phyloP scores from a whole-genome alignment of 2,329 filamentous ascomycete species.

The Penicillium sp. region DNA sequence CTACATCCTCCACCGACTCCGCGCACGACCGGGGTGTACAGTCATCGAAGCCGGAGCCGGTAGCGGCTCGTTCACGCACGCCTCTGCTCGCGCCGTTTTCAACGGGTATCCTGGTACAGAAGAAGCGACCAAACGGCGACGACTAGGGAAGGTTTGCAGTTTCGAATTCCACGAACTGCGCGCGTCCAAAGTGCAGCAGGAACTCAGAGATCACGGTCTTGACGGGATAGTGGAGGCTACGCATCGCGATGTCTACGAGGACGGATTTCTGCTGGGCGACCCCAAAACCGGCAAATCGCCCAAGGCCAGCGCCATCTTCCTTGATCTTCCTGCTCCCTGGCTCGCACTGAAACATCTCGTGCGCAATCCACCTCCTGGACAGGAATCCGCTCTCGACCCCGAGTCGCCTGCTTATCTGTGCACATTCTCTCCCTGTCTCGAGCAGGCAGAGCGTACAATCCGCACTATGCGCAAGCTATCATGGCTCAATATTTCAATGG shows the following conservation, averaged over 20 bases:
- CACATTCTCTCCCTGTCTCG: conserved; percentile 95
- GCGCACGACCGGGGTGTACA: conserved; percentile 46
- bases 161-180: conserved; percentile 52
- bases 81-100: conserved; percentile 50
- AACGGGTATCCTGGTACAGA: conserved; percentile 40
- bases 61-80: conserved; percentile 53
- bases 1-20: conserved; percentile 50
- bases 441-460: conserved; percentile 87
- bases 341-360: conserved; percentile 48
- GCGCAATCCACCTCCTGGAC: conserved; percentile 34
- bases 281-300: conserved; percentile 39
- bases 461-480: conserved; percentile 74
- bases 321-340: conserved; percentile 53
- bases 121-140: conserved; percentile 26
- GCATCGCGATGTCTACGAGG: conserved; percentile 50
- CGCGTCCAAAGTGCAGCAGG: conserved; percentile 41
- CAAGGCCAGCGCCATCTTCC: conserved; percentile 48
- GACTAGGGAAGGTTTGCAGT: conserved; percentile 48
- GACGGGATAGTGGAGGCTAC: conserved; percentile 45
- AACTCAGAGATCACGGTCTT: conserved; percentile 46
- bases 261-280: conserved; percentile 45
- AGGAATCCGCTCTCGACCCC: conserved; percentile 62
- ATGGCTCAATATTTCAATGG: conserved; percentile 92
- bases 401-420: conserved; percentile 74
- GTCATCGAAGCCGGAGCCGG: conserved; percentile 54